A percentile compares a stretch with the other conserved stretches of the same genome.
These are phyloP conservation scores for Astrephomene gubernaculifera DNA, from an alignment of 139 green algal species.

Conservation along the genomic window DNA sequence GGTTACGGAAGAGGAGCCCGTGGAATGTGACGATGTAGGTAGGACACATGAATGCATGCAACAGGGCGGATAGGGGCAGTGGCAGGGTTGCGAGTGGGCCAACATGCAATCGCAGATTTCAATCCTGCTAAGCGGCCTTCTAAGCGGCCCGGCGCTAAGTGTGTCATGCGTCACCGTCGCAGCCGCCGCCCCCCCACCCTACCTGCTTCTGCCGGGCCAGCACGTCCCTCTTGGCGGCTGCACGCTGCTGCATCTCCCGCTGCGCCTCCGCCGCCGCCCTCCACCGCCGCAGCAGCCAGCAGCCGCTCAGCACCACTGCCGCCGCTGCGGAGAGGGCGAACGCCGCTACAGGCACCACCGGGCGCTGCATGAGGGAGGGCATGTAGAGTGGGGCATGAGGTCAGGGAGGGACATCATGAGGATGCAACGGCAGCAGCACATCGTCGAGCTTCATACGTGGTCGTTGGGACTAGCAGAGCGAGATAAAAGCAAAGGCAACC, in stretches of 20 bases:
- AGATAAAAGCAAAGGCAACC: background rate
- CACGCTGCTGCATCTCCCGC: background rate
- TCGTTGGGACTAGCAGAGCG: background rate
- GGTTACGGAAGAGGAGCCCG: background rate
- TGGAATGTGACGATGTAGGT: background rate
- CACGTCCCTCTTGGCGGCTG: background rate
- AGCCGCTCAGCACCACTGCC: background rate
- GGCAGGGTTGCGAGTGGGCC: background rate
- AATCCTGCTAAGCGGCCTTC: background rate
- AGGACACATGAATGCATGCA: background rate
- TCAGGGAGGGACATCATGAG: background rate
- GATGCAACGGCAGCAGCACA: background rate
- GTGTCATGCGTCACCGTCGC: background rate
- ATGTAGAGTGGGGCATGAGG: background rate
- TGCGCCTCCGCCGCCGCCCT: background rate
- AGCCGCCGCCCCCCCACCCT: background rate
- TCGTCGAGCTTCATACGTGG: too few relatives aligned
- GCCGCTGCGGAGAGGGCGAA: background rate
- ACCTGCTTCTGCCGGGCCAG: conserved; percentile 33
- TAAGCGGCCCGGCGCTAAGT: background rate
- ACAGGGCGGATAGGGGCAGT: background rate
- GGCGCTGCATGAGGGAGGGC: background rate
- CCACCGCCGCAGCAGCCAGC: background rate
- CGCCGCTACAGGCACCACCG: background rate
- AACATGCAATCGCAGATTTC: background rate